A percentile compares a stretch with the other conserved stretches of the same genome.
These are phyloP conservation scores for Steccherinum ochraceum DNA, from an alignment of 768 basidiomycete species.

Conservation along the genomic window DNA sequence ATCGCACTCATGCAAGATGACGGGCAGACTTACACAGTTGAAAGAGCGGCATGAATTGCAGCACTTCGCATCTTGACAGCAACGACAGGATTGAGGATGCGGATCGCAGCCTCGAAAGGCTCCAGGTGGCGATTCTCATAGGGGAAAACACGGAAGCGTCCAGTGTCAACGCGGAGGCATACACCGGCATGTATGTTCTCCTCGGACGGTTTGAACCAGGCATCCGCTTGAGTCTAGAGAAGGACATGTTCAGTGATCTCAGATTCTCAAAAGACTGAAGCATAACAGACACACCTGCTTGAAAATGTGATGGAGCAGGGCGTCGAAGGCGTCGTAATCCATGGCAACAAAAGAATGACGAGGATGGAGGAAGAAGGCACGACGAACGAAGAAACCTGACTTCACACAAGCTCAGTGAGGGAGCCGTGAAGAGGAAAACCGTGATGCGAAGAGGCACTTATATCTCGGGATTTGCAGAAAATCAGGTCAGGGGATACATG, in stretches of 20 bases:
- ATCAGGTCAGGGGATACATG: not conserved
- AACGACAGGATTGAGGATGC: conserved; percentile 73
- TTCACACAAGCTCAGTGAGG: not conserved
- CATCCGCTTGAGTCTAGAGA: conserved; percentile 63
- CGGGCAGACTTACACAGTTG: conserved; percentile 48
- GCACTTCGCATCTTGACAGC: conserved; percentile 78
- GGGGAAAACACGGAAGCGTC: conserved; percentile 75
- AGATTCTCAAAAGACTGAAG: not conserved
- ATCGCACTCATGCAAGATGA: conserved; percentile 2
- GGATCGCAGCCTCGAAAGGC: conserved; percentile 78
- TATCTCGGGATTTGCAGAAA: not conserved
- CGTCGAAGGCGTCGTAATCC: conserved; percentile 70
- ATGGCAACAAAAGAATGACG: not conserved
- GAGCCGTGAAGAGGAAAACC: not conserved
- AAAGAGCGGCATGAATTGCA: conserved; percentile 72
- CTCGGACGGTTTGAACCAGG: conserved; percentile 82
- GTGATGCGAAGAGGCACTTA: not conserved
- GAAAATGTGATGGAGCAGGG: conserved; percentile 75
- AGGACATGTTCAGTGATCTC: conserved; percentile 7
- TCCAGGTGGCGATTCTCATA: conserved; percentile 75
- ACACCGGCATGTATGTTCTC: conserved; percentile 79
- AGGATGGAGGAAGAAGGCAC: not conserved
- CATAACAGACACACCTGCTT: conserved; percentile 44
- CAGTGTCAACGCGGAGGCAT: conserved; percentile 62
- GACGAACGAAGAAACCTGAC: not conserved